Percentiles rank a stretch among this genome's conserved stretches.
Conservation (phyloP, 805 yeast genomes). For the Lachancea lanzarotensis region DNA sequence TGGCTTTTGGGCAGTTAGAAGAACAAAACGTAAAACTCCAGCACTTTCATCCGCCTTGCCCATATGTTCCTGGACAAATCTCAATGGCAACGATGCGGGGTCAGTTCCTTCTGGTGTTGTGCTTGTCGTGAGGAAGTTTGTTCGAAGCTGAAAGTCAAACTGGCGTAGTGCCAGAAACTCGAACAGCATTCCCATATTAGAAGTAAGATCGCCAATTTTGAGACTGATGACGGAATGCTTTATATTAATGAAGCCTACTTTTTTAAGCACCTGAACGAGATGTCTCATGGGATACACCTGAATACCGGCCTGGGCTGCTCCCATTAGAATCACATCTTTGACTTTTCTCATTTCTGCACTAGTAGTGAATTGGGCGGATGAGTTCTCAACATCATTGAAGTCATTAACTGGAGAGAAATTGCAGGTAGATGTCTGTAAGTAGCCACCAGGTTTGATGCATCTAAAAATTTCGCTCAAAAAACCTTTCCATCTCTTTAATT, state of each 20-base stretch:
- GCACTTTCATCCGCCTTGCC: constrained; percentile 23
- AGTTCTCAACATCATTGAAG: constrained; percentile 2
- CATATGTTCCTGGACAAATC: constrained; percentile 26
- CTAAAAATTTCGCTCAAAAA: constrained; percentile 25
- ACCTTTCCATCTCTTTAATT: constrained; percentile 25
- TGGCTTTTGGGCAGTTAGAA: constrained; percentile 28
- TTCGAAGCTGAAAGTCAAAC: constrained; percentile 18
- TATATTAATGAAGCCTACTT: constrained; percentile 27
- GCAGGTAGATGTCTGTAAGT: constrained; percentile 16
- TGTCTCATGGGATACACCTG: constrained; percentile 26
- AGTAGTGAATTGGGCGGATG: constrained; percentile 12
- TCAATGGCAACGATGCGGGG: constrained; percentile 19
- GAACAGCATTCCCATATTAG: constrained; percentile 26
- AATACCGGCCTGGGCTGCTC: constrained; percentile 24
- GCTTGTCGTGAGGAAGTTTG: constrained; percentile 12
- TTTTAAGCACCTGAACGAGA: constrained; percentile 19
- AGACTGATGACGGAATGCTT: constrained; percentile 24
- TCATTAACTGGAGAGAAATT: constrained; percentile 22
- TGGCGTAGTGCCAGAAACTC: constrained; percentile 20
- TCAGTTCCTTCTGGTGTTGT: constrained; percentile 15
- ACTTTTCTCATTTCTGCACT: constrained; percentile 20
- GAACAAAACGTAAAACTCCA: constrained; percentile 23
- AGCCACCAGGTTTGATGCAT: constrained; percentile 28
- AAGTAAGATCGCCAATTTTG: constrained; percentile 25
- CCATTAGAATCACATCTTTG: constrained; percentile 21